Percentiles rank a stretch among this genome's conserved stretches.
Conservation (phyloP, 2,329 filamentous ascomycete genomes). For the Colletotrichum destructivum region DNA sequence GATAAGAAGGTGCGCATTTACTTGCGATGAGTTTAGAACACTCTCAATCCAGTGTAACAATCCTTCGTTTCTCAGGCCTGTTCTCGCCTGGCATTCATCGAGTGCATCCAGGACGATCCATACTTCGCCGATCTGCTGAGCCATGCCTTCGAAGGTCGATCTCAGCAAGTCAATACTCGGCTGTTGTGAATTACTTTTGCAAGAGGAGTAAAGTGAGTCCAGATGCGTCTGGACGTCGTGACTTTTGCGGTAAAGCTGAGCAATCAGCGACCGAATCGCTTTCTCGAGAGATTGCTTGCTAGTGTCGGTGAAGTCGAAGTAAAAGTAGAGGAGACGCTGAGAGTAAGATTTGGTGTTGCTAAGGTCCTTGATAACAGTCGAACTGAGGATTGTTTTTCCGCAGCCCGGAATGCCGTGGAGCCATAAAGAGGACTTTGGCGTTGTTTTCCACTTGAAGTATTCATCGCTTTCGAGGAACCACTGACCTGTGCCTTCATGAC, state of each 20-base stretch:
- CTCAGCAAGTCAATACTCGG: slow-evolving; percentile 10
- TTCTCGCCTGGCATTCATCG: slow-evolving; percentile 45
- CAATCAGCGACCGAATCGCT: slow-evolving; percentile 10
- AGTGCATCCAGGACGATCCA: slow-evolving; percentile 47
- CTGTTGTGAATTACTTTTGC: background rate
- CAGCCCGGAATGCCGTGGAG: slow-evolving; percentile 11
- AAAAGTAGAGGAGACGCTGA: slow-evolving; percentile 7
- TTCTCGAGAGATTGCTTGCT: background rate
- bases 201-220: slow-evolving; percentile 10
- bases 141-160: slow-evolving; percentile 45
- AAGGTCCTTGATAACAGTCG: slow-evolving; percentile 10
- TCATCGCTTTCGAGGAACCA: background rate
- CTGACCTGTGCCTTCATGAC: background rate
- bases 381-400: slow-evolving; percentile 11
- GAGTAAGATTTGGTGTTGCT: background rate
- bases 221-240: background rate
- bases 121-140: slow-evolving; percentile 42
- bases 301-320: slow-evolving; percentile 15
- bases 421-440: background rate
- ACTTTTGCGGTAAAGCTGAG: background rate
- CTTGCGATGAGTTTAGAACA: slow-evolving; percentile 15
- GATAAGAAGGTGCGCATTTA: slow-evolving; percentile 21
- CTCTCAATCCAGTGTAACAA: slow-evolving; percentile 44
- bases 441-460: background rate
- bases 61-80: slow-evolving; percentile 4